Evolutionary conservation across 305 asterid species (phyloP).

Genomic region (Solanum hybrid): DNA sequence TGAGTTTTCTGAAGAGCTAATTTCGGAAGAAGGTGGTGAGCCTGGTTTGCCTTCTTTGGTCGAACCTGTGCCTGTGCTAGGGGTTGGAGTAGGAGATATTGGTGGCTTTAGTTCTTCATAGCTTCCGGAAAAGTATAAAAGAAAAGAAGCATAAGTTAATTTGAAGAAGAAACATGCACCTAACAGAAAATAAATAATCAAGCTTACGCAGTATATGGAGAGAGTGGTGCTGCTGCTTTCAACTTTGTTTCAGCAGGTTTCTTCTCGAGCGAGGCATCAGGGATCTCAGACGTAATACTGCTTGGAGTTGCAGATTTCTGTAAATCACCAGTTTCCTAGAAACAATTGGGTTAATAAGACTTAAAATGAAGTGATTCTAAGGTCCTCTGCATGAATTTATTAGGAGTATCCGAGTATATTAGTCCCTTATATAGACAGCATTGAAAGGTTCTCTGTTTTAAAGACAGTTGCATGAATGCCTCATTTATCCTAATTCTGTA

Average conservation of each 20-base stretch:
- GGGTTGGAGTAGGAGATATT: slow-evolving; percentile 60
- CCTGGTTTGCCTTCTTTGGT: not conserved
- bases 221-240: slow-evolving; percentile 32
- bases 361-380: not conserved
- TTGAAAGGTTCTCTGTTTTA: not conserved
- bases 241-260: slow-evolving; percentile 29
- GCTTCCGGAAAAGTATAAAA: slow-evolving; percentile 11
- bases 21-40: not conserved
- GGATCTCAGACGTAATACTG: slow-evolving; percentile 10
- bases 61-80: slow-evolving; percentile 26
- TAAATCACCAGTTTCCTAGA: slow-evolving; percentile 33
- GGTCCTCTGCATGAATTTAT: not conserved
- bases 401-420: not conserved
- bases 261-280: slow-evolving; percentile 19
- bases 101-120: slow-evolving; percentile 72
- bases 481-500: not conserved
- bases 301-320: slow-evolving; percentile 19
- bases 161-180: not conserved
- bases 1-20: not conserved
- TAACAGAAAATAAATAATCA: not conserved
- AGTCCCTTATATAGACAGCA: not conserved
- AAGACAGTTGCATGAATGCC: not conserved
- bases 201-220: slow-evolving; percentile 72
- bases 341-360: not conserved
- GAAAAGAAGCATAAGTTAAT: not conserved